A percentile compares a stretch with the other conserved stretches of the same genome.
Conservation (phyloP, 2,329 filamentous ascomycete genomes). For the Zymoseptoria passerinii region DNA sequence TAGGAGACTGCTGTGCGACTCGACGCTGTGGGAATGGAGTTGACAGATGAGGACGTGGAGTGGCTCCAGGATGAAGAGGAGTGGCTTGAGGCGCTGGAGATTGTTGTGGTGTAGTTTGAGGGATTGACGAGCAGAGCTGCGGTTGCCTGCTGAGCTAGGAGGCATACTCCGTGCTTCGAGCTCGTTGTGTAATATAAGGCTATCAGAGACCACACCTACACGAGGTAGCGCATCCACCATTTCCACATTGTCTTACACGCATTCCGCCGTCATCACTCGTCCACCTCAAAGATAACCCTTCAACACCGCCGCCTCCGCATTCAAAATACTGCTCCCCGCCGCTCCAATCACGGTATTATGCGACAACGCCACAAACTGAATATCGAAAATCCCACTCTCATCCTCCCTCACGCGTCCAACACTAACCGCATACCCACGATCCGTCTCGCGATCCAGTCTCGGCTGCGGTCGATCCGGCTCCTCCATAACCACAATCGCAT, state of each 20-base stretch:
- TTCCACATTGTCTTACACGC: no score
- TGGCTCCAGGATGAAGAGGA: no score
- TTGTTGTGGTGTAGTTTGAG: no score
- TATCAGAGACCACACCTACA: no score
- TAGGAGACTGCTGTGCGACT: conserved; percentile 3
- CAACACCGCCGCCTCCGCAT: conserved; percentile 83
- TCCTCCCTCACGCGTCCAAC: conserved; percentile 83
- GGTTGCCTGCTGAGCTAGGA: no score
- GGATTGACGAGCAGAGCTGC: no score
- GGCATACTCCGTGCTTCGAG: no score
- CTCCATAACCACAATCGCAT: conserved; percentile 80
- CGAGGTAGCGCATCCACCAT: no score
- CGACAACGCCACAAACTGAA: conserved; percentile 89
- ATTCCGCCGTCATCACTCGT: neutral
- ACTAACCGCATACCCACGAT: conserved; percentile 80
- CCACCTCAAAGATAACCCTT: conserved; percentile 63
- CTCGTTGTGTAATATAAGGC: no score
- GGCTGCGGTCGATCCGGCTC: conserved; percentile 87
- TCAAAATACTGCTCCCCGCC: conserved; percentile 90
- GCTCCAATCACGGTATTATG: conserved; percentile 92
- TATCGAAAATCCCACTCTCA: conserved; percentile 80
- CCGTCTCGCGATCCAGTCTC: conserved; percentile 75
- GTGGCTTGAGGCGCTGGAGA: no score
- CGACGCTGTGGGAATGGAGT: neutral
- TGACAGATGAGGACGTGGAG: no score